phyloP scores from a whole-genome alignment of 345 rosid species.

The Lepidium aucheri region DNA sequence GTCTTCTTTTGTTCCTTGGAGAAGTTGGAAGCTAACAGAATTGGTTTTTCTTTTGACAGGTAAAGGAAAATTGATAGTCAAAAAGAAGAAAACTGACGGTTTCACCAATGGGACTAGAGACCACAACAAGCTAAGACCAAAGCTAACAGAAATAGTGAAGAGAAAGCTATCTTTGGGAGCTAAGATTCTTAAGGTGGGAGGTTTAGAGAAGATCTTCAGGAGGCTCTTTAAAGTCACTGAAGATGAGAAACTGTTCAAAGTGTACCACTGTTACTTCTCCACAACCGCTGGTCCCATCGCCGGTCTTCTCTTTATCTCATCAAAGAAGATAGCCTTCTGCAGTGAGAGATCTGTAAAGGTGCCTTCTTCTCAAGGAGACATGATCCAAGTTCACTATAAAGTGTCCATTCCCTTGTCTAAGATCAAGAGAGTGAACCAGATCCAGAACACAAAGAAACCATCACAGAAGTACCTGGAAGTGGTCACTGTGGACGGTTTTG shows the following conservation, averaged over 20 bases:
- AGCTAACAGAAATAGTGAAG: conserved; percentile 35
- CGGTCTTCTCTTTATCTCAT: conserved; percentile 42
- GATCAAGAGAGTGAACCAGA: conserved; percentile 26
- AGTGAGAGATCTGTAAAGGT: conserved; percentile 31
- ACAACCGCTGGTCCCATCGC: conserved; percentile 46
- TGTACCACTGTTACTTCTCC: conserved; percentile 42
- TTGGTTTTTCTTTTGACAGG: too few relatives aligned
- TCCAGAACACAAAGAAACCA: conserved; percentile 25
- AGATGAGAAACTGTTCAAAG: conserved; percentile 36
- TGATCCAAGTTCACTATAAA: conserved; percentile 35
- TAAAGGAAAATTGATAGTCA: too few relatives aligned
- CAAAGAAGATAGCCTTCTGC: conserved; percentile 30
- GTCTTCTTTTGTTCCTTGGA: too few relatives aligned
- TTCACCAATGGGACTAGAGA: conserved; percentile 45
- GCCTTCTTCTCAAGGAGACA: conserved; percentile 30
- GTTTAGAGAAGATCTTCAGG: conserved; percentile 29
- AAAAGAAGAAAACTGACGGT: conserved; percentile 38
- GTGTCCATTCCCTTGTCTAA: conserved; percentile 25
- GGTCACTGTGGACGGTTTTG: conserved; percentile 30
- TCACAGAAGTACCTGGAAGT: conserved; percentile 28
- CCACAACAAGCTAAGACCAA: conserved; percentile 40
- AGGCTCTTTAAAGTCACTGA: conserved; percentile 30
- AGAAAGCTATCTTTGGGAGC: conserved; percentile 33
- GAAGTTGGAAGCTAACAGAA: too few relatives aligned
- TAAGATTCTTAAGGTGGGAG: conserved; percentile 30